phyloP scores from a whole-genome alignment of 805 yeast species.

The Saccharomyces eubayanus region DNA sequence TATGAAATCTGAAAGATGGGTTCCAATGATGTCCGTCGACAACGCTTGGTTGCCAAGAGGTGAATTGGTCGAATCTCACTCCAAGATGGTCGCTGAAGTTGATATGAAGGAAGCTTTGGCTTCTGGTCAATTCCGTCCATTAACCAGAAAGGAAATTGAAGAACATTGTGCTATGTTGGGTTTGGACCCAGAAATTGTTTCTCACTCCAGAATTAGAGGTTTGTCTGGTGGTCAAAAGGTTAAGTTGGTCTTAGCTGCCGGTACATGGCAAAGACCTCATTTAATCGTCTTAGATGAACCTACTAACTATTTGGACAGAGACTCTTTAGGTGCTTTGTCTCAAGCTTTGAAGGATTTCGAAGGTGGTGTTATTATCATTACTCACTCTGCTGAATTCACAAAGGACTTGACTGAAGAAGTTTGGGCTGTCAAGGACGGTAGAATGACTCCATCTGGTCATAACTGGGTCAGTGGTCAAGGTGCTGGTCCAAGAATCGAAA shows the following conservation, averaged over 20 bases:
- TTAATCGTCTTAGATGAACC: conserved; percentile 99
- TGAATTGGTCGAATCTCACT: conserved; percentile 92
- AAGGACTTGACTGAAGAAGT: conserved; percentile 99
- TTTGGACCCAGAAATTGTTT: conserved; percentile 96
- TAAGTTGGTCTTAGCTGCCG: conserved; percentile 98
- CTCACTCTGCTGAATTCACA: conserved; percentile 99
- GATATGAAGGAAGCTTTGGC: conserved; percentile 99
- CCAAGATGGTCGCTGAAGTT: conserved; percentile 99
- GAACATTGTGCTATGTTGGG: conserved; percentile 98
- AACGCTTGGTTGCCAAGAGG: conserved; percentile 99
- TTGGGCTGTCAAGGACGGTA: conserved; percentile 98
- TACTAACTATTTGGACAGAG: conserved; percentile 98
- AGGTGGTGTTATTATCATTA: conserved; percentile 99
- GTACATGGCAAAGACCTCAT: conserved; percentile 99
- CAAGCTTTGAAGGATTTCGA: conserved; percentile 97
- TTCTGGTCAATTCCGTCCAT: conserved; percentile 99
- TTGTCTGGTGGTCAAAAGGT: conserved; percentile 99
- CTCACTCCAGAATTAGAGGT: conserved; percentile 99
- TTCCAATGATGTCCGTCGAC: conserved; percentile 98
- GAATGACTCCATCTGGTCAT: conserved; percentile 99
- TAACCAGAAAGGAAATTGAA: conserved; percentile 99
- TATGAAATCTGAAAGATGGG: conserved; percentile 99
- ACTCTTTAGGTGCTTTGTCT: conserved; percentile 98
- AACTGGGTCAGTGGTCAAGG: conserved; percentile 99
- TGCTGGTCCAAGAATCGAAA: conserved; percentile 97